Base-by-base conservation (phyloP, 179 eudicot genomes). In the Vitellaria paradoxa region DNA sequence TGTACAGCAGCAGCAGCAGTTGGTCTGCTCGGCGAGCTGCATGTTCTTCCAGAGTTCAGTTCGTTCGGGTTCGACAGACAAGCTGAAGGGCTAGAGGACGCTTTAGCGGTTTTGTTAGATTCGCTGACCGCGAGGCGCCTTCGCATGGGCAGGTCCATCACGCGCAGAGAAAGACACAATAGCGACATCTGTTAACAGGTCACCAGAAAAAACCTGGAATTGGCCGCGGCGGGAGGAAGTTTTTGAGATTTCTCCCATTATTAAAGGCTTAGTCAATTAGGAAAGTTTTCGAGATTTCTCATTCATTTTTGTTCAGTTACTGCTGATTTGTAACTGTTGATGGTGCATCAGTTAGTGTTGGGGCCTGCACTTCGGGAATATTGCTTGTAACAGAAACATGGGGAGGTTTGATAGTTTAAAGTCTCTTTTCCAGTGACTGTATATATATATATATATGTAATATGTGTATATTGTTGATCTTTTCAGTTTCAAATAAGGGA, bases 1-100 rank as follows among this genome's bases (percentile, higher is more conserved):
- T 96, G 98, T 80, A 96, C 98, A 80, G 98, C 99, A 30, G 99
- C 93, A 52, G 99, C 99, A 30, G 98, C 94, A 14, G 85, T 89
- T 20, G 88, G 90, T n/a, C 98, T 93, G 76, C 96, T 96, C 37
- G 78, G 78, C 49, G 98, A 96, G 83, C 83, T 96, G 82, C 92
- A 91, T 1, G 85, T 81, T 53, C 77, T 93, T 79, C 91, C 89
- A 53, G 85, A 85, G 24, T 86, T 90, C 75, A 80, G 85, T 78
- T 76, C 88, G n/a, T 81, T 83, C 57, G 84, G 88, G 37, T 82
- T 96, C 79, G 97, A 87, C 77, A 86, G 86, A 81, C 91, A 88
- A 81, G 91, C 87, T 42, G 94, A 93, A 71, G 92, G 84, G 26
- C 30, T 93, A 62, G 99, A 93, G 78, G 86, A 91, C 73, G 84